Conservation (phyloP, 371 early-diverging fungal genomes). For the Apophysomyces variabilis region DNA sequence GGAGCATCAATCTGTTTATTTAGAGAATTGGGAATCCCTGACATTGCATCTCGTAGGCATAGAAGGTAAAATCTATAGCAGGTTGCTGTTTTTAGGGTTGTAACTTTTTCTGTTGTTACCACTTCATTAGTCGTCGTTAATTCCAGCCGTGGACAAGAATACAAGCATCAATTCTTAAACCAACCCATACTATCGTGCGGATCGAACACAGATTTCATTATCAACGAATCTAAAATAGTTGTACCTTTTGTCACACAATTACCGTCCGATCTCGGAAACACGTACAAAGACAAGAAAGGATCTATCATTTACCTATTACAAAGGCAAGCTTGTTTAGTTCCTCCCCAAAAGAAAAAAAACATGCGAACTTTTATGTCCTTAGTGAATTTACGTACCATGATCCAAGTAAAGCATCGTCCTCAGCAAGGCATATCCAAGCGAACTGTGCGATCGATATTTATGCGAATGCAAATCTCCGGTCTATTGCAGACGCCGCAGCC, state of each 20-base stretch:
- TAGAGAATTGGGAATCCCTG: constrained; percentile 18
- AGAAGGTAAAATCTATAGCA: constrained; percentile 24
- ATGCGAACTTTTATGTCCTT: neutral
- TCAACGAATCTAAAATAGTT: constrained; percentile 7
- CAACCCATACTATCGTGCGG: constrained; percentile 12
- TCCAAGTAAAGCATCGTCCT: neutral
- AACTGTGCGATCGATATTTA: constrained; percentile 14
- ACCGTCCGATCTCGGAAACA: constrained; percentile 26
- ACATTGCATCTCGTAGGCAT: constrained; percentile 19
- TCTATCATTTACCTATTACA: constrained; percentile 33
- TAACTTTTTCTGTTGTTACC: neutral
- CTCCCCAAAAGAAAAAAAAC: neutral
- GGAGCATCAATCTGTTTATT: constrained; percentile 14
- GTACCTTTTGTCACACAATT: constrained; percentile 25
- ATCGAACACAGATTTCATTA: constrained; percentile 10
- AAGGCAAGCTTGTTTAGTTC: constrained; percentile 17
- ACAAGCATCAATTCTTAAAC: constrained; percentile 22
- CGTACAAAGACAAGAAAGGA: constrained; percentile 33
- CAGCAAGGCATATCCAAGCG: neutral
- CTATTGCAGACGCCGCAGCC: constrained; percentile 13
- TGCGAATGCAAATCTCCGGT: constrained; percentile 18
- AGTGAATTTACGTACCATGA: constrained; percentile 5
- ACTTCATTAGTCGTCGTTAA: constrained; percentile 13
- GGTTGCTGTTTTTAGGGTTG: neutral
- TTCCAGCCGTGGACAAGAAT: constrained; percentile 15